These are phyloP conservation scores for Bisporella sp. DNA, from an alignment of 2,329 filamentous ascomycete species.

Conservation along the genomic window DNA sequence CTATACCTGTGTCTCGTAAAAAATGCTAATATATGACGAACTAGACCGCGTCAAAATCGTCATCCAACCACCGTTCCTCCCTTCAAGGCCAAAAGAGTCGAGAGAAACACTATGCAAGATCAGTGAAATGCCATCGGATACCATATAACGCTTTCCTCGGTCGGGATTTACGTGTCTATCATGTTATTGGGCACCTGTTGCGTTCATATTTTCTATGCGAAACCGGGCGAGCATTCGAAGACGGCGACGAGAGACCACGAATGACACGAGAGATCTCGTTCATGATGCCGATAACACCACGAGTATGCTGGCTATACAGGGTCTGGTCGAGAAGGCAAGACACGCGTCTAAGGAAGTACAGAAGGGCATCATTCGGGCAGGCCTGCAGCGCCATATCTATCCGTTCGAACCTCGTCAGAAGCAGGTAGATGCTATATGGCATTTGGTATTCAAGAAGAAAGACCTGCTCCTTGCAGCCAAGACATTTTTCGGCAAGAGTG, in stretches of 20 bases:
- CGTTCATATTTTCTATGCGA: background rate
- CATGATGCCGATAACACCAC: background rate
- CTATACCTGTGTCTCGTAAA: constrained; percentile 1
- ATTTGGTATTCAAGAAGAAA: constrained; percentile 5
- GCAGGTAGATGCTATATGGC: background rate
- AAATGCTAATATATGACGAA: constrained; percentile 2
- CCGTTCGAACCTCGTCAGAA: background rate
- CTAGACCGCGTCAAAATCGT: background rate
- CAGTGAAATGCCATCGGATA: constrained; percentile 5
- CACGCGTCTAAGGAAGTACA: constrained; percentile 1
- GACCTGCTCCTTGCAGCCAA: constrained; percentile 8
- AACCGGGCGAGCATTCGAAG: background rate
- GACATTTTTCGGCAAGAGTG: constrained; percentile 3
- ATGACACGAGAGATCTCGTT: background rate
- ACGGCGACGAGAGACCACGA: background rate
- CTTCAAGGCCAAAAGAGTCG: background rate
- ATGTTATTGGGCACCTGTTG: constrained; percentile 1
- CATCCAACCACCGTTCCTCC: constrained; percentile 2
- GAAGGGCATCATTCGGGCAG: constrained; percentile 6
- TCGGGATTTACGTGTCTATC: constrained; percentile 3
- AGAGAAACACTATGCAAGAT: constrained; percentile 2
- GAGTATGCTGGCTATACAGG: background rate
- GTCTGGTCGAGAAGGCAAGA: constrained; percentile 1
- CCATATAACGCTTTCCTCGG: constrained; percentile 1
- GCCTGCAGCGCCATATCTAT: constrained; percentile 4